phyloP scores from a whole-genome alignment of 352 stramenopile genomes.

The Globisporangium radiosum region DNA sequence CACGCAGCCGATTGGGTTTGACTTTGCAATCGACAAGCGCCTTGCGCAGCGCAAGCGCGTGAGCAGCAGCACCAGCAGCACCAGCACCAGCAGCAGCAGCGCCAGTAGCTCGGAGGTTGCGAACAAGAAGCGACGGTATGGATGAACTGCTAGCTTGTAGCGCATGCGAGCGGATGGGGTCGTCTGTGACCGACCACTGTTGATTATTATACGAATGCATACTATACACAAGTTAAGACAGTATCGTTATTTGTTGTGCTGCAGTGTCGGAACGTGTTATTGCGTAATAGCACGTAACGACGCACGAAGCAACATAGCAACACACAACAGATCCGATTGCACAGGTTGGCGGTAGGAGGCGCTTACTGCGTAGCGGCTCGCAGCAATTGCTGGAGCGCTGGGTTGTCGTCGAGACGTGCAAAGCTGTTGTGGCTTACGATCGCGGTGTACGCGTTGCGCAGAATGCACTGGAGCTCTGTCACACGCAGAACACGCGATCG shows the following conservation, averaged over 20 bases:
- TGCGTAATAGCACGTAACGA: too few species aligned
- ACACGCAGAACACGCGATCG: too few species aligned
- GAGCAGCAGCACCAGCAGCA: background rate
- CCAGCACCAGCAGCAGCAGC: background rate
- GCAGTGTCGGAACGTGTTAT: too few species aligned
- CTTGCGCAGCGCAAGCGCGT: constrained; percentile 6
- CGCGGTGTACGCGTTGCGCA: background rate
- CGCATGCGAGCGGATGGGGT: too few species aligned
- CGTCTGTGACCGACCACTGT: too few species aligned
- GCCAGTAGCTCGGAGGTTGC: too few species aligned
- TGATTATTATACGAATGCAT: too few species aligned
- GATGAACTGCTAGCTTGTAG: background rate
- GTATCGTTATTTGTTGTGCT: too few species aligned
- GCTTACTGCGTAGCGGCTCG: background rate
- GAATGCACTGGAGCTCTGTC: background rate
- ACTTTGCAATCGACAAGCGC: constrained; percentile 66
- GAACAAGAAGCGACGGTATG: constrained; percentile 3
- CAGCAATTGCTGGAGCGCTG: constrained; percentile 2
- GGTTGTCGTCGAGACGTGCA: background rate
- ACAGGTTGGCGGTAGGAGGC: too few species aligned
- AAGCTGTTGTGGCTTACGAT: background rate
- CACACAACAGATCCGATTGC: too few species aligned
- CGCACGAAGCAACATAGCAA: too few species aligned
- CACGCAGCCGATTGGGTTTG: constrained; percentile 58
- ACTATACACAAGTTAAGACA: too few species aligned